Evolutionary conservation across 176 grass and related monocot species (phyloP).

Genomic region (Carex myosuroides): DNA sequence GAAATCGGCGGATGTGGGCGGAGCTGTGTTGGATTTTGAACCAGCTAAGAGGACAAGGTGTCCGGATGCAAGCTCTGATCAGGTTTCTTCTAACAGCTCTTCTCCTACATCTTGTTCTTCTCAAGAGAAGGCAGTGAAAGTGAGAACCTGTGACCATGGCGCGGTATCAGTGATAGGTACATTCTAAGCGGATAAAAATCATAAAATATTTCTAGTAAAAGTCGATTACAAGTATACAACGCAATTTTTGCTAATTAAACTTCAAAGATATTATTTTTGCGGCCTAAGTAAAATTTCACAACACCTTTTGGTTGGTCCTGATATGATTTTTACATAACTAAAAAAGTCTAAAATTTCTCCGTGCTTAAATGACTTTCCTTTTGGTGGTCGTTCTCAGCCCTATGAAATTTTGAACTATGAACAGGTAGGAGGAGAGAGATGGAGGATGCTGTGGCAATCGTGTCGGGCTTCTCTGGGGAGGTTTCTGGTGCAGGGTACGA

Average conservation of each 20-base stretch:
- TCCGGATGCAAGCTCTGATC: not conserved
- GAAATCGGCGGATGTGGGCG: not conserved
- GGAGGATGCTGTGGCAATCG: conserved; percentile 36
- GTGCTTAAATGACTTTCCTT: not conserved
- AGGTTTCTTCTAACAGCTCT: not conserved
- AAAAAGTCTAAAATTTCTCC: not conserved
- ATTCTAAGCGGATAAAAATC: not conserved
- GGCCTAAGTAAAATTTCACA: not conserved
- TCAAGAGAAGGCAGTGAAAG: not conserved
- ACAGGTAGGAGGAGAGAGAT: conserved; percentile 38
- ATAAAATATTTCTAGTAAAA: not conserved
- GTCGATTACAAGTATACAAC: not conserved
- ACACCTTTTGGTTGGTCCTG: not conserved
- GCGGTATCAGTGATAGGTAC: conserved; percentile 30
- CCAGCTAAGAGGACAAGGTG: not conserved
- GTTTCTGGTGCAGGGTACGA: not conserved
- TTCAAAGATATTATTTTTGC: not conserved
- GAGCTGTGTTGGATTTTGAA: not conserved
- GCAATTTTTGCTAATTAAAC: not conserved
- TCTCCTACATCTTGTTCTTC: not conserved
- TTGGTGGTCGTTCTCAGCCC: not conserved
- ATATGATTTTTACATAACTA: not conserved
- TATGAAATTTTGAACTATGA: not conserved
- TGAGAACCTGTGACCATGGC: conserved; percentile 8
- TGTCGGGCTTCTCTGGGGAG: not conserved